phyloP scores from a whole-genome alignment of 148 eudicot species.

The Rhododendron molle region DNA sequence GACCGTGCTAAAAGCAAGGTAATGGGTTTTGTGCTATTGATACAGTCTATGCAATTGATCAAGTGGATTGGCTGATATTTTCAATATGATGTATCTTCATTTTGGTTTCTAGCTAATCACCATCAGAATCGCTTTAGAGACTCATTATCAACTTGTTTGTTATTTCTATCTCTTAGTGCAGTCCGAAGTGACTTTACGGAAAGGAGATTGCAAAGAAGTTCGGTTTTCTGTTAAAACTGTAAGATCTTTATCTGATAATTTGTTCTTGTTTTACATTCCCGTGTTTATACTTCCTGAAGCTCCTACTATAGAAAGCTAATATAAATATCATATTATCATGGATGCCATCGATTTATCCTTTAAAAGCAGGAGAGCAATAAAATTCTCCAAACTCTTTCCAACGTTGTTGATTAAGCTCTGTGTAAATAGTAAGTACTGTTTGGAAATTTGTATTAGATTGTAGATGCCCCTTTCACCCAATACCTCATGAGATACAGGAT shows the following conservation, averaged over 20 bases:
- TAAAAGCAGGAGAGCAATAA: background rate
- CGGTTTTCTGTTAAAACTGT: constrained; percentile 64
- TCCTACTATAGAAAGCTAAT: background rate
- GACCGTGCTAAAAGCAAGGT: constrained; percentile 70
- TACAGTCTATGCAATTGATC: background rate
- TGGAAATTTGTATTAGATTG: background rate
- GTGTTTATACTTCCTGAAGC: background rate
- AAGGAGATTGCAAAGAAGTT: constrained; percentile 59
- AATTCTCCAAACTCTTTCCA: background rate
- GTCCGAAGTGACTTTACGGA: constrained; percentile 49
- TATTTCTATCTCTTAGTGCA: constrained; percentile 29
- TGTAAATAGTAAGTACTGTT: background rate
- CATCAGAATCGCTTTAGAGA: background rate
- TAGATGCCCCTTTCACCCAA: background rate
- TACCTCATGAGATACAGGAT: background rate
- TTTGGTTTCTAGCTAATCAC: background rate
- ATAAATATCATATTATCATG: background rate
- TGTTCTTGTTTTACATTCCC: constrained; percentile 6
- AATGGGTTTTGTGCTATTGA: background rate
- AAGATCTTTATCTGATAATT: constrained; percentile 28
- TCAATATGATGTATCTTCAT: background rate
- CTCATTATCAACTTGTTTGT: background rate
- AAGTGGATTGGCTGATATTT: constrained; percentile 3
- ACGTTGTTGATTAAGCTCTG: background rate
- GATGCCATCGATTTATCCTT: background rate